Conservation (phyloP, 176 grass and related monocot species). For the Raddia guianensis region DNA sequence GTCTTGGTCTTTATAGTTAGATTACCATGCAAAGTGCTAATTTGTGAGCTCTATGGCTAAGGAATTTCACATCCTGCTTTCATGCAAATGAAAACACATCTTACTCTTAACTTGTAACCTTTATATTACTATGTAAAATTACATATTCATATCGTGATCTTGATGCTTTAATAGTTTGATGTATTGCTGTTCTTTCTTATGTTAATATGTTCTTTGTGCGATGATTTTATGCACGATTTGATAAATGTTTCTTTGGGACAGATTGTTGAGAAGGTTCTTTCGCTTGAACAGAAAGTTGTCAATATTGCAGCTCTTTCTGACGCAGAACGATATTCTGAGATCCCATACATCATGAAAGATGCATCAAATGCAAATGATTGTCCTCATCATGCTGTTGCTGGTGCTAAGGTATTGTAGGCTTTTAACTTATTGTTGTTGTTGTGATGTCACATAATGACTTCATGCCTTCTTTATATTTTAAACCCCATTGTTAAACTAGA, state of each 20-base stretch:
- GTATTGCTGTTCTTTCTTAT: conserved; percentile 8
- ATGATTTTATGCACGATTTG: conserved; percentile 24
- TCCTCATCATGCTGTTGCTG: conserved; percentile 44
- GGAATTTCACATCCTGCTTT: conserved; percentile 33
- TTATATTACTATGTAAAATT: not conserved
- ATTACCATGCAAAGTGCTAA: conserved; percentile 9
- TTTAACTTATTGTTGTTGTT: conserved; percentile 1
- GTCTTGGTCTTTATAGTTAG: not conserved
- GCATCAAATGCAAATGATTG: conserved; percentile 24
- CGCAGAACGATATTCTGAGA: conserved; percentile 83
- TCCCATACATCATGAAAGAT: conserved; percentile 55
- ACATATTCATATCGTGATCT: not conserved
- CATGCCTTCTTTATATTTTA: conserved; percentile 7
- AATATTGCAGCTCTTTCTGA: conserved; percentile 60
- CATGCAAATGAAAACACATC: conserved; percentile 15
- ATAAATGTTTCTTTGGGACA: conserved; percentile 50
- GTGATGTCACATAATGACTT: not conserved
- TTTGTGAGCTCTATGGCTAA: conserved; percentile 27
- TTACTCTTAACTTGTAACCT: conserved; percentile 1
- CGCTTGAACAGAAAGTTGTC: conserved; percentile 79
- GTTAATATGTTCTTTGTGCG: conserved; percentile 20
- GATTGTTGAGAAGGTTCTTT: conserved; percentile 50
- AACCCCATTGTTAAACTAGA: conserved; percentile 32
- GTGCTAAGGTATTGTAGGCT: conserved; percentile 64
- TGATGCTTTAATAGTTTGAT: conserved; percentile 4